Base-by-base conservation (phyloP, 495 filamentous ascomycete genomes). In the Zalerion maritima region DNA sequence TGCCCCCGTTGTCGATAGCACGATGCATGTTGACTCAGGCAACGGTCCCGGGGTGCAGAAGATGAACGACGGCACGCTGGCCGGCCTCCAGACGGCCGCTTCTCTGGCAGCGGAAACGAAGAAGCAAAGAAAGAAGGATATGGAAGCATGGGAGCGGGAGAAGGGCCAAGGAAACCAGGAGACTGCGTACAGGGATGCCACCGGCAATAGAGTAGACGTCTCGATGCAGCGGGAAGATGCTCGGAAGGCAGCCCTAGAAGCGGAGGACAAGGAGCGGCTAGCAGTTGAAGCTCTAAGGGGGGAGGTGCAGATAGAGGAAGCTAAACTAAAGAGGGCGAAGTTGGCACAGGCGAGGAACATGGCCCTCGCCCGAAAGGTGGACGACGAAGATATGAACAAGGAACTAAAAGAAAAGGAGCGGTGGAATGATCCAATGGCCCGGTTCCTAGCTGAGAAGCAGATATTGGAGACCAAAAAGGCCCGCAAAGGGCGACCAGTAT, bases 361-460 rank as follows among this genome's bases (percentile, higher is more conserved):
- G 79, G 63, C 71, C 3, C 42, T 99, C 18, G 84, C 85, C 32
- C 50, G 91, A 35, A 69, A 67, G 27, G 69, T 67, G 11, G 87
- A 96, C 41, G 91, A 99, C 45, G 71, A 58, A 40, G 71, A 73
- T 13, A 41, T 96, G 56, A 99, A 99, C 38, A 65, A 69, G 25
- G 85, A 92, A 54, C 43, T 94, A 47, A 78, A 68, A 57, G 70
- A 68, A 29, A 43, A 58, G 38, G 71, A 73, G 29, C 56, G 86
- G 41, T 99, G 89, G 89, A 81, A 89, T 55, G 89, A 99, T 60
- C 91, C 89, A 6, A 87, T 87, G 45, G 78, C 78, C 13, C 64
- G 67, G 46, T 92, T 94, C 45, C 32, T 94, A 23, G 33, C 1
- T 29, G 22, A 7, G 37, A 11, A 7, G 29, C 3, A 4, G 21